Base-by-base conservation (phyloP, 1,284 basidiomycete species). In the Phlebopus sp. region DNA sequence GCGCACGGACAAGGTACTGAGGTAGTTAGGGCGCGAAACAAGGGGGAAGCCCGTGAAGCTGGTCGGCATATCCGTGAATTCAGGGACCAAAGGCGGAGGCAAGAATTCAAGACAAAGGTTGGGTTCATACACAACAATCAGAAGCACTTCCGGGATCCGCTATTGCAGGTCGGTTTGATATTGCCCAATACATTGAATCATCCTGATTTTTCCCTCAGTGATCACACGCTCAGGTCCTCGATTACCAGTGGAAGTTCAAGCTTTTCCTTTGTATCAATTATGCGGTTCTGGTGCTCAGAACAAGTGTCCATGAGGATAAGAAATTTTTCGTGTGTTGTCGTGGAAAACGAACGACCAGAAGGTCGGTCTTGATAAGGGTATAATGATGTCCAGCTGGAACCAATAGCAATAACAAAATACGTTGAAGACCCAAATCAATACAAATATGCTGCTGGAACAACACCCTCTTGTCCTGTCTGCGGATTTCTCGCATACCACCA, bases 401-500 rank as follows among this genome's bases (percentile, higher is more conserved):
- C 55, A 56, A 60, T 53, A 63, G 41, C 47, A 56, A 59, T 55
- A 57, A 60, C 58, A 59, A 57, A 52, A 57, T 53, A 49, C 45
- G 44, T 51, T 39, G 46, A 63, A 49, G 35, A 35, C 38, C 13
- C 39, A 42, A 55, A 54, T 76, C 75, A 89, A 70, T 87, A 89
- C 70, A 90, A 74, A 75, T 93, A 95, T 51, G 91, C 84, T 42
- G 90, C 88, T 5, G 92, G 92, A 44, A 95, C 88, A 19, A 94
- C 88, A 25, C 92, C 92, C 70, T 94, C 90, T 44, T 75, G 77
- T 14, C 90, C 88, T 43, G 84, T 84, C 45, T 78, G 78, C 18
- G 81, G 72, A 63, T 94, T 89, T 38, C 90, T 79, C 47, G 87
- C 90, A 61, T 90, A 94, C 92, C 92, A 95, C 92, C 92, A 95